Evolutionary conservation across 495 filamentous ascomycete genomes (phyloP).

Genomic region (Neurospora intermedia): DNA sequence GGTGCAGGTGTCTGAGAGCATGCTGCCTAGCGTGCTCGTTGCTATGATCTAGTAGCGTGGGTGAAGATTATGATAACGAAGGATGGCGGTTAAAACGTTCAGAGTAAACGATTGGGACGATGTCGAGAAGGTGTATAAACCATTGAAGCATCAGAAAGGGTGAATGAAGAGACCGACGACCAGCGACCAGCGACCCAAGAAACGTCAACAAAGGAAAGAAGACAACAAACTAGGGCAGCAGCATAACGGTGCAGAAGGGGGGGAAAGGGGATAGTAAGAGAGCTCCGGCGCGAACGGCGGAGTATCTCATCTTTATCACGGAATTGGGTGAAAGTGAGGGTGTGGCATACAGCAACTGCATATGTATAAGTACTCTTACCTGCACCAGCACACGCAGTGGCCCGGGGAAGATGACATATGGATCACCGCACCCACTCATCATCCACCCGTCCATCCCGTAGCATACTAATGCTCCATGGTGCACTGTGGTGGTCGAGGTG

Average conservation of each 20-base stretch:
- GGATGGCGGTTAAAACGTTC: constrained; percentile 13
- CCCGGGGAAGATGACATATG: not conserved
- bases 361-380: not conserved
- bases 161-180: constrained; percentile 21
- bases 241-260: constrained; percentile 3
- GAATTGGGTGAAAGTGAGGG: not conserved
- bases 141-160: constrained; percentile 2
- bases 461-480: not conserved
- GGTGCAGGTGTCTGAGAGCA: constrained; percentile 27
- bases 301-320: constrained; percentile 5
- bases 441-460: not conserved
- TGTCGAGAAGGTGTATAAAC: constrained; percentile 6
- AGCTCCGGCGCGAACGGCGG: constrained; percentile 2
- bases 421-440: not conserved
- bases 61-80: constrained; percentile 11
- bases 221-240: constrained; percentile 2
- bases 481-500: not conserved
- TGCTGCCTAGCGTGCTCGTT: constrained; percentile 30
- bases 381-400: not conserved
- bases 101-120: not conserved
- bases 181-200: constrained; percentile 15
- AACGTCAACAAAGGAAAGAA: constrained; percentile 3
- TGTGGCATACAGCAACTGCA: not conserved
- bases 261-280: not conserved
- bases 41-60: constrained; percentile 6